Evolutionary conservation across 1,284 basidiomycete genomes (phyloP).

Genomic region (Singerocomus rubriflavus): DNA sequence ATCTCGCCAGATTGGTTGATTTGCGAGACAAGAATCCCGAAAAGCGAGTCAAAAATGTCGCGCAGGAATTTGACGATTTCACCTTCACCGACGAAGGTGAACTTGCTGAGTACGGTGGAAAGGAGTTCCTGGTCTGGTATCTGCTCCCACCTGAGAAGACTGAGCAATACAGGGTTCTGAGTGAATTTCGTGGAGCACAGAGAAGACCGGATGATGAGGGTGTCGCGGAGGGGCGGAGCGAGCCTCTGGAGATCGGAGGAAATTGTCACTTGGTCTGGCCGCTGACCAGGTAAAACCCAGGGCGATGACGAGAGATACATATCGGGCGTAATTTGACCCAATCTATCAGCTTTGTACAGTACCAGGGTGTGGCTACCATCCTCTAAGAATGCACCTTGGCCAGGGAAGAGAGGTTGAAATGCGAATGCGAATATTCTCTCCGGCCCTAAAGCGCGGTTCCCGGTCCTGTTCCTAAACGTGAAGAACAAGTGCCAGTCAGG

Average conservation of each 20-base stretch:
- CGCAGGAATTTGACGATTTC: constrained; percentile 95
- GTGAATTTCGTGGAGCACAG: constrained; percentile 93
- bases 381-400: constrained; percentile 78
- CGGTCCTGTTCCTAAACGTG: constrained; percentile 82
- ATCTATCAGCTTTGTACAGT: constrained; percentile 77
- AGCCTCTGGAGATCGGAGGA: constrained; percentile 63
- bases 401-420: constrained; percentile 85
- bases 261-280: constrained; percentile 56
- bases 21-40: constrained; percentile 80
- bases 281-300: constrained; percentile 53
- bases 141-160: constrained; percentile 83
- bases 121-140: constrained; percentile 65
- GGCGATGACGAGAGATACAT: constrained; percentile 71
- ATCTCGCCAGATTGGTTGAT: constrained; percentile 77
- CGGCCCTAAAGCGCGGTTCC: constrained; percentile 46
- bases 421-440: constrained; percentile 91
- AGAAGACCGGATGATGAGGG: constrained; percentile 81
- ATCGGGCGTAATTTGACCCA: constrained; percentile 55
- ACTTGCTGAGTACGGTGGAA: constrained; percentile 74
- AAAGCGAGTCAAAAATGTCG: constrained; percentile 91
- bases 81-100: constrained; percentile 89
- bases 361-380: constrained; percentile 88
- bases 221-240: constrained; percentile 73
- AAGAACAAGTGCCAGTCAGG: constrained; percentile 92
- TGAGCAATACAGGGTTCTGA: constrained; percentile 85